Evolutionary conservation across 75 land plant genomes (phyloP).

Genomic region (Adiantum capillusveneris): DNA sequence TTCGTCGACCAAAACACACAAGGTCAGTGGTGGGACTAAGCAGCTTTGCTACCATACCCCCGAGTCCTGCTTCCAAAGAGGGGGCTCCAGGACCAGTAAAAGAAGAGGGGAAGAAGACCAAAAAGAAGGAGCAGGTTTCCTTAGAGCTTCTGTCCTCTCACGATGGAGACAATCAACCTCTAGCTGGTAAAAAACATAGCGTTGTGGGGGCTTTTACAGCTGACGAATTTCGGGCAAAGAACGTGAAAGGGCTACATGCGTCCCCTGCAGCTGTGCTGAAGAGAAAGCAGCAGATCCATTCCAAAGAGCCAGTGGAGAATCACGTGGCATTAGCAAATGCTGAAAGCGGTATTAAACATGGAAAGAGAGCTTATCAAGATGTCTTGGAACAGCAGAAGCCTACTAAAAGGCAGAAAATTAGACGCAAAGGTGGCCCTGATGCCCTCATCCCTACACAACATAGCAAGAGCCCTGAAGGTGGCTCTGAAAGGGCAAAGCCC

Average conservation of each 20-base stretch:
- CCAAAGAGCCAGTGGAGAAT: too few species aligned
- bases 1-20: conserved; percentile 25
- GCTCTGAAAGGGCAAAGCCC: too few species aligned
- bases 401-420: not conserved
- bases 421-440: not conserved
- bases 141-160: not conserved
- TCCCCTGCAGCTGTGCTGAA: conserved; percentile 2
- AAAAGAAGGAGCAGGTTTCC: not conserved
- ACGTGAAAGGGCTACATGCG: not conserved
- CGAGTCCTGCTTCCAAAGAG: not conserved
- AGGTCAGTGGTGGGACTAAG: conserved; percentile 5
- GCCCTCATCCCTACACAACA: not conserved
- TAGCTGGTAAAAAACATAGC: too few species aligned
- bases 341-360: conserved; percentile 41
- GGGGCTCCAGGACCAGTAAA: not conserved
- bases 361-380: conserved; percentile 4
- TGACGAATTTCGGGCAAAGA: not conserved
- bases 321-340: too few species aligned
- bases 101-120: conserved; percentile 27
- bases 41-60: not conserved
- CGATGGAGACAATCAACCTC: not conserved
- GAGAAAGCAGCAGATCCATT: conserved; percentile 20
- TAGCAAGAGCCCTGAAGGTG: not conserved
- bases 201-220: not conserved
- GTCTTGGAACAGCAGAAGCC: not conserved